A percentile compares a stretch with the other conserved stretches of the same genome.
These are phyloP conservation scores for Barnettozyma populi DNA, from an alignment of 805 yeast species.

Conservation along the genomic window DNA sequence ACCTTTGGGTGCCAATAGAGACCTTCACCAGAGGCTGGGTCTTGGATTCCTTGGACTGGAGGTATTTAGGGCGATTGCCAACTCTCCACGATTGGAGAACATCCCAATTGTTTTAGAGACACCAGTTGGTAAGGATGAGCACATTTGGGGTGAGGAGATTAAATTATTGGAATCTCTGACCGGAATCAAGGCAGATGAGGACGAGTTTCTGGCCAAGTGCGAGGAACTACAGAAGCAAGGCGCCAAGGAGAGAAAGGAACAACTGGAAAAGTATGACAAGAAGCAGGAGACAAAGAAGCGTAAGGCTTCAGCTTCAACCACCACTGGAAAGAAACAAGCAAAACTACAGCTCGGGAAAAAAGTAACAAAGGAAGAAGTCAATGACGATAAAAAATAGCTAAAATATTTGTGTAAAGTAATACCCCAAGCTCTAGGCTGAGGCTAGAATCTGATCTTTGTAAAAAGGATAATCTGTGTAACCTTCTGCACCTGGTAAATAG, in stretches of 20 bases:
- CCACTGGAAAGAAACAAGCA: conserved; percentile 6
- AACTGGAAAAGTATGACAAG: conserved; percentile 56
- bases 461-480: conserved; percentile 9
- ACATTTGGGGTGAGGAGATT: conserved; percentile 73
- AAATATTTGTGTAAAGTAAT: neutral
- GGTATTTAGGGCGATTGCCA: conserved; percentile 71
- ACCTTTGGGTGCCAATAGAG: conserved; percentile 84
- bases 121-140: conserved; percentile 65
- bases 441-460: conserved; percentile 8
- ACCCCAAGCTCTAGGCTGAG: neutral
- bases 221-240: conserved; percentile 54
- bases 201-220: conserved; percentile 45
- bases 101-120: conserved; percentile 87
- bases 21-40: conserved; percentile 86
- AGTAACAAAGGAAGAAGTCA: neutral
- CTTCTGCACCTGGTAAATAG: neutral
- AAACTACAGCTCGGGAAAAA: conserved; percentile 2
- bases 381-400: neutral
- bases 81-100: conserved; percentile 50
- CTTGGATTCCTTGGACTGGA: conserved; percentile 86
- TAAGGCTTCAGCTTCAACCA: conserved; percentile 10
- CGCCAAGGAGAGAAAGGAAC: conserved; percentile 62
- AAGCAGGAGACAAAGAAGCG: conserved; percentile 35
- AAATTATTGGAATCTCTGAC: conserved; percentile 77
- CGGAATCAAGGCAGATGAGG: conserved; percentile 48